Evolutionary conservation across 768 basidiomycete species (phyloP), one percentile per base, ranked within the genome.

Genomic region (Rhizopogon roseolus): DNA sequence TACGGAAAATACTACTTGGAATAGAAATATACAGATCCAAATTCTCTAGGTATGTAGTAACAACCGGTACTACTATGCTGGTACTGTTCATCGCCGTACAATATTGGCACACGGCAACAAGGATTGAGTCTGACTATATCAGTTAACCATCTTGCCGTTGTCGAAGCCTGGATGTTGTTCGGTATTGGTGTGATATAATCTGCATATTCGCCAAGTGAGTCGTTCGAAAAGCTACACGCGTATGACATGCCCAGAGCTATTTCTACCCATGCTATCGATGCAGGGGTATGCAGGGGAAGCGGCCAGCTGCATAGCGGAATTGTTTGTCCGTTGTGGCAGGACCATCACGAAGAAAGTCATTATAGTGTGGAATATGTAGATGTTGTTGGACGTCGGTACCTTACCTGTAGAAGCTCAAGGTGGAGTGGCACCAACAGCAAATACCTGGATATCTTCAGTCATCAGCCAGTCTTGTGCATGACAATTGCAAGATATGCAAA

Each of bases 61-160:
- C 22, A 14, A 34, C 48, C 4, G 19, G 22, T n/a, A n/a, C n/a
- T n/a, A n/a, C 37, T 49, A 36, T 6, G 16, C 16, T 27, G 37
- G 34, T 19, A 13, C 25, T 27, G n/a, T 49, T 27, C 50, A 51
- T 51, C 14, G 28, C 50, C 16, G 5, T 25, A 64, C 38, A n/a
- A n/a, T n/a, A n/a, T n/a, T n/a, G n/a, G n/a, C n/a, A n/a, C n/a
- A n/a, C 51, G 49, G 14, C 64, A 64, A 41, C 55, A 61, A 1
- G 64, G 62, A 43, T 59, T 55, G 22, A 66, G 34, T n/a, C 50
- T 55, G n/a, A 59, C 32, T 9, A 66, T 50, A 11, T 64, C 64
- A 7, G 64, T 61, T 46, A 64, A 49, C 59, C 62, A 64, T 32
- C 64, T 54, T 42, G 62, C 61, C 29, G 17, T 60, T 43, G 22